Evolutionary conservation across 768 basidiomycete genomes (phyloP), one percentile per base, ranked within the genome.

Genomic region (Ramaria rubella): DNA sequence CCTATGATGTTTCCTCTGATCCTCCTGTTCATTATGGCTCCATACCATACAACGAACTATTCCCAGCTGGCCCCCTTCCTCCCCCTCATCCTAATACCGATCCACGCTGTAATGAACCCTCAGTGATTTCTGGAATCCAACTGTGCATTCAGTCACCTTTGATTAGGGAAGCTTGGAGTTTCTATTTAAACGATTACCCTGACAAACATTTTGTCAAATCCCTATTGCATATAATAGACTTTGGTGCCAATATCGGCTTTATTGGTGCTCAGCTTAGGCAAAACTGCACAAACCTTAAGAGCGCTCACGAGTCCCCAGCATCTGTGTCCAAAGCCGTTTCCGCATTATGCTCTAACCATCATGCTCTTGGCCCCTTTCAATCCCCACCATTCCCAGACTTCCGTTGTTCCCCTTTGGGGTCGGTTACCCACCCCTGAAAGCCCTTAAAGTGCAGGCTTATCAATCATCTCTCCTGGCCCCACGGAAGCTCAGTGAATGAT

Each of bases 331-430:
- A n/a, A n/a, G n/a, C n/a, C n/a, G n/a, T n/a, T n/a, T n/a, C n/a
- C n/a, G n/a, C n/a, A n/a, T n/a, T n/a, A n/a, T n/a, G n/a, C n/a
- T n/a, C n/a, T n/a, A n/a, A n/a, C n/a, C n/a, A n/a, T n/a, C n/a
- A n/a, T n/a, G n/a, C n/a, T n/a, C n/a, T 38, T 24, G 65, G 64
- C 5, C 63, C 64, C 14, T 66, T 63, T 45, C 15, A 36, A n/a
- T 6, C 29, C 23, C 64, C 61, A 5, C 65, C 60, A 9, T 54
- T 66, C 19, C 19, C 34, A 14, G 43, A 61, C 48, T 66, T 66
- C 57, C 59, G 63, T 24, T 52, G 43, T 46, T 66, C 62, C 3
- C 65, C 63, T 2, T 53, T 64, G 17, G 62, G 63, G 4, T 53
- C 55, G 1, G 63, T 59, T 15, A 60, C 62, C 3, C 58, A 59